These are phyloP conservation scores for Prunus campanulata DNA, from an alignment of 306 rosid genomes.

Conservation along the genomic window DNA sequence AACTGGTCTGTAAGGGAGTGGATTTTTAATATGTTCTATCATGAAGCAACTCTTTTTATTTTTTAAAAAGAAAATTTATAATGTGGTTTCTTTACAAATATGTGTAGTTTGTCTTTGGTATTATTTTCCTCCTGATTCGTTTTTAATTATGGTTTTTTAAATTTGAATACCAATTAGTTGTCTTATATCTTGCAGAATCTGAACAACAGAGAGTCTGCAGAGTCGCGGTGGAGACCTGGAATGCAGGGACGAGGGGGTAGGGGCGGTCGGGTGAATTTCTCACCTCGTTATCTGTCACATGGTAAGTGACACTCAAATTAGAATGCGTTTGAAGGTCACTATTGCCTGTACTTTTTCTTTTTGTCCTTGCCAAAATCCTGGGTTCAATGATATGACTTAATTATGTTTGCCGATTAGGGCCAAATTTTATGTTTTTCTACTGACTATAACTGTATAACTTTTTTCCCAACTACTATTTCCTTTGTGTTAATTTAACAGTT, in stretches of 20 bases:
- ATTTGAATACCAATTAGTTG: constrained; percentile 6
- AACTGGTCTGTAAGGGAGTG: not conserved
- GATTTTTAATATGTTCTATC: not conserved
- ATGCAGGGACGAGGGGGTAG: constrained; percentile 78
- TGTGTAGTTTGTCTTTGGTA: not conserved
- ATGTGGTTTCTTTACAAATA: not conserved
- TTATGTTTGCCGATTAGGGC: not conserved
- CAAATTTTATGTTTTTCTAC: not conserved
- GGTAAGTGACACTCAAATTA: constrained; percentile 47
- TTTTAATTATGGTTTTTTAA: not conserved
- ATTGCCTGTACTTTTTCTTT: constrained; percentile 3
- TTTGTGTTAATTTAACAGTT: not conserved
- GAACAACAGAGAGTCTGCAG: constrained; percentile 69
- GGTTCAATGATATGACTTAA: not conserved
- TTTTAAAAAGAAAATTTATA: not conserved
- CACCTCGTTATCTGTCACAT: constrained; percentile 52
- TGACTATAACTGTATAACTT: constrained; percentile 9
- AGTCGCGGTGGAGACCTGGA: constrained; percentile 72
- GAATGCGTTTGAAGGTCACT: constrained; percentile 15
- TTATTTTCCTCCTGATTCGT: not conserved
- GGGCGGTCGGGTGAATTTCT: constrained; percentile 67
- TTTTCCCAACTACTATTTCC: constrained; percentile 5
- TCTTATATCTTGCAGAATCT: constrained; percentile 56
- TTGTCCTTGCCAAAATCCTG: not conserved
- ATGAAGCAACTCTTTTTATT: not conserved